These are phyloP conservation scores for Chaetomium sp. DNA, from an alignment of 2,329 filamentous ascomycete species.

Conservation along the genomic window DNA sequence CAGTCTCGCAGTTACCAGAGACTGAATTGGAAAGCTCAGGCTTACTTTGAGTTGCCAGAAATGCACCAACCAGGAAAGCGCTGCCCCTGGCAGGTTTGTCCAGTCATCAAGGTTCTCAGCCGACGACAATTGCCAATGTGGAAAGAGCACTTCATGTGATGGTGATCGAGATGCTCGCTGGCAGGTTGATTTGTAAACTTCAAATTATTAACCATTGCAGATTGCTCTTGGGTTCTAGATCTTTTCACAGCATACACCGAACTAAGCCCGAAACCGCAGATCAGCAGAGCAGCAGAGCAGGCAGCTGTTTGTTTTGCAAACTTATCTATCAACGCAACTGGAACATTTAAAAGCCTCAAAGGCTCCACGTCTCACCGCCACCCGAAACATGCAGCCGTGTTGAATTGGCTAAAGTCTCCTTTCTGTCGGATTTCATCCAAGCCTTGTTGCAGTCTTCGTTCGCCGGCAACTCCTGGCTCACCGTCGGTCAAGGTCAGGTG, in stretches of 20 bases:
- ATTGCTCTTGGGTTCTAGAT: neutral
- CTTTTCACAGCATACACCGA: neutral
- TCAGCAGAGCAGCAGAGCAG: neutral
- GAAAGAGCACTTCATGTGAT: neutral
- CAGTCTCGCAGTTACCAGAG: neutral
- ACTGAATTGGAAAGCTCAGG: neutral
- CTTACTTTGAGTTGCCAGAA: neutral
- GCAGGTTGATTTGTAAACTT: neutral
- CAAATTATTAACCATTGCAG: neutral
- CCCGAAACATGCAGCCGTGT: neutral
- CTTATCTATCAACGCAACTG: neutral
- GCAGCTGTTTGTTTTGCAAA: neutral
- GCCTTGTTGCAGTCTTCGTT: neutral
- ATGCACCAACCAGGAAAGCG: constrained; percentile 11
- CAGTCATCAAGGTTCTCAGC: constrained; percentile 17
- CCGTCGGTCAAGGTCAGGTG: constrained; percentile 17
- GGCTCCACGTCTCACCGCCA: neutral
- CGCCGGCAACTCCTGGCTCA: constrained; percentile 14
- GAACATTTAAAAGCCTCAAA: neutral
- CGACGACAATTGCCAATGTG: neutral
- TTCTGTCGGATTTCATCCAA: neutral
- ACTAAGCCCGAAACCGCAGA: neutral
- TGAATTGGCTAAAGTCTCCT: constrained; percentile 13
- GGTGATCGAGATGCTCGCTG: neutral
- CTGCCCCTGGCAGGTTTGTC: neutral